Base-by-base conservation (phyloP, 768 basidiomycete species). In the Tulasnella sp. region DNA sequence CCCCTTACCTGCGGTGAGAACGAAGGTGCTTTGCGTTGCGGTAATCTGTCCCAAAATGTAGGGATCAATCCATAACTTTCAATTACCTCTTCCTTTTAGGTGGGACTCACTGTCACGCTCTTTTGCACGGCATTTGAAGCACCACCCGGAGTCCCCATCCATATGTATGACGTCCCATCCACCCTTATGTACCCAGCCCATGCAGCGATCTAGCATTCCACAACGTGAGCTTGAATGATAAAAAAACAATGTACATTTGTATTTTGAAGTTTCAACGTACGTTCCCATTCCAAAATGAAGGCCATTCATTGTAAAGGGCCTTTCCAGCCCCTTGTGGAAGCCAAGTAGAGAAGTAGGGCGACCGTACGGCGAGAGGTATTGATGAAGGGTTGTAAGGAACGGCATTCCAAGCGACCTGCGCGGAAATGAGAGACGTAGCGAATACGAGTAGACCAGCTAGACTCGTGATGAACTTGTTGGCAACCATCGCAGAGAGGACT, bases 21-120 rank as follows among this genome's bases (percentile, higher is more conserved):
- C 75, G 63, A 86, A 86, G 38, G 74, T 76, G 63, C 80, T 83
- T 67, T 83, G 82, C 0, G 83, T 85, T 1, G 83, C 75, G 1
- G 85, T 86, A 65, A 85, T 85, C 84, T 85, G 29, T 38, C n/a
- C n/a, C n/a, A n/a, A n/a, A n/a, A n/a, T 38, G 34, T 38, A 38
- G 34, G 34, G 34, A 15, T 61, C 45, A 56, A 53, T 8, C 1
- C 17, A 15, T 38, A 5, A 38, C n/a, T n/a, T n/a, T n/a, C n/a
- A n/a, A n/a, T n/a, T n/a, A 38, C 34, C 34, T 7, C 34, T 7
- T 15, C 7, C 7, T 38, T 38, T 38, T 38, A 15, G 15, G 34
- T 15, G 34, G 34, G 34, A 38, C 34, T 5, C 34, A 38, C 34
- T 5, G 34, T 38, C 34, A 38, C 15, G 7, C 7, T 15, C 34